These are phyloP conservation scores for Clonostachys chloroleuca DNA, from an alignment of 2,329 filamentous ascomycete genomes.

Conservation along the genomic window DNA sequence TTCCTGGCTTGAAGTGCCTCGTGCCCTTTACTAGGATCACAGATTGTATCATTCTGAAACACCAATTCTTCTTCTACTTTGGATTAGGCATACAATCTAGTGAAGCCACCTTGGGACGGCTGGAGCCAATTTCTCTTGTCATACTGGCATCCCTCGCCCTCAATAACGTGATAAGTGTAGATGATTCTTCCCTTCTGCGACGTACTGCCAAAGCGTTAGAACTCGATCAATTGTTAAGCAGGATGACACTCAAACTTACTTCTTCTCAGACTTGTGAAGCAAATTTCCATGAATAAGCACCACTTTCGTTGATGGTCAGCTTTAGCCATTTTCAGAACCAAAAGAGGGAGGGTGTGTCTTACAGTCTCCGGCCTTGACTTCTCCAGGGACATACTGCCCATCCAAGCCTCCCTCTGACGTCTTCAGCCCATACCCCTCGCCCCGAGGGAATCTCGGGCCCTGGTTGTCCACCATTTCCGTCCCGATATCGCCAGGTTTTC, in stretches of 20 bases:
- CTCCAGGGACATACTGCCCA: conserved; percentile 68
- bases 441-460: conserved; percentile 58
- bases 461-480: conserved; percentile 71
- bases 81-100: conserved; percentile 47
- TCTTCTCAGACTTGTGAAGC: conserved; percentile 93
- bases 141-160: conserved; percentile 69
- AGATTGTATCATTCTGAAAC: background rate
- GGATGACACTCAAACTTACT: conserved; percentile 27
- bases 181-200: conserved; percentile 86
- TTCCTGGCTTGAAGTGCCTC: background rate
- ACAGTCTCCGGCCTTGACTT: conserved; percentile 80
- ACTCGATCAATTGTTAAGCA: background rate
- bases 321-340: background rate
- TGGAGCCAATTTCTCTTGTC: conserved; percentile 93
- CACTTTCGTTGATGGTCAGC: conserved; percentile 30
- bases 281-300: conserved; percentile 95
- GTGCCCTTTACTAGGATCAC: background rate
- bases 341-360: background rate
- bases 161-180: conserved; percentile 97
- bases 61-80: background rate
- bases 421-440: conserved; percentile 39
- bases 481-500: conserved; percentile 46
- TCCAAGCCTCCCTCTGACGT: conserved; percentile 35
- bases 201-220: conserved; percentile 21
- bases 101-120: conserved; percentile 76